phyloP scores from a whole-genome alignment of 768 basidiomycete species.

The Gymnopilus junonius region DNA sequence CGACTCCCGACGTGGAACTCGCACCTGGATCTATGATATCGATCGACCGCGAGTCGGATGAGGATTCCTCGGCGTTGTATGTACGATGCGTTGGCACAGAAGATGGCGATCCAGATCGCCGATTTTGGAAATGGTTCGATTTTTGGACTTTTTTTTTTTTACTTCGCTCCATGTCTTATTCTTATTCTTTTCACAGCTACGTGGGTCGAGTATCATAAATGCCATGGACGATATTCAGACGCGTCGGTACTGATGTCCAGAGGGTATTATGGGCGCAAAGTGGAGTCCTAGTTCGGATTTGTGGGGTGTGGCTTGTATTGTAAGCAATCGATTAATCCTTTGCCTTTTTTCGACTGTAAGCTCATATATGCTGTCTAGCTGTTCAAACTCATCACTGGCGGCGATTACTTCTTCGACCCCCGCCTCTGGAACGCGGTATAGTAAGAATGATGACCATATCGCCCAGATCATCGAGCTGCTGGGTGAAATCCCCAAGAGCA shows the following conservation, averaged over 20 bases:
- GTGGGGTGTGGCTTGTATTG: constrained; percentile 96
- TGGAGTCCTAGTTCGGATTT: constrained; percentile 97
- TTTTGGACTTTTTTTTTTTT: constrained; percentile 9
- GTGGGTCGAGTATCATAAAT: constrained; percentile 92
- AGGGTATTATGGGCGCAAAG: constrained; percentile 94
- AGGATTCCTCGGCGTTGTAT: constrained; percentile 19
- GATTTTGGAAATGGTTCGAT: constrained; percentile 92
- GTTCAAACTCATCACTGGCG: constrained; percentile 95
- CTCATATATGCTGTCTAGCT: constrained; percentile 49
- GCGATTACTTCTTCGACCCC: constrained; percentile 99
- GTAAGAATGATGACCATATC: constrained; percentile 96
- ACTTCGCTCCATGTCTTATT: neutral
- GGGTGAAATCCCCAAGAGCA: constrained; percentile 82
- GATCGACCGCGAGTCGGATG: constrained; percentile 39
- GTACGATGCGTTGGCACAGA: constrained; percentile 35
- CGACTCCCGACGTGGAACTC: constrained; percentile 18
- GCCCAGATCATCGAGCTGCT: constrained; percentile 97
- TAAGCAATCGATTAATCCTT: constrained; percentile 52
- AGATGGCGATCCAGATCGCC: constrained; percentile 98
- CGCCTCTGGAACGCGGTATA: constrained; percentile 91
- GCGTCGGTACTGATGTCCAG: constrained; percentile 95
- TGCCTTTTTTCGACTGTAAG: neutral
- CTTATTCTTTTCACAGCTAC: constrained; percentile 62
- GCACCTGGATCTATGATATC: constrained; percentile 35
- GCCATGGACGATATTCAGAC: constrained; percentile 99